These are phyloP conservation scores for Saccharata proteae DNA, from an alignment of 2,329 filamentous ascomycete genomes.

Conservation along the genomic window DNA sequence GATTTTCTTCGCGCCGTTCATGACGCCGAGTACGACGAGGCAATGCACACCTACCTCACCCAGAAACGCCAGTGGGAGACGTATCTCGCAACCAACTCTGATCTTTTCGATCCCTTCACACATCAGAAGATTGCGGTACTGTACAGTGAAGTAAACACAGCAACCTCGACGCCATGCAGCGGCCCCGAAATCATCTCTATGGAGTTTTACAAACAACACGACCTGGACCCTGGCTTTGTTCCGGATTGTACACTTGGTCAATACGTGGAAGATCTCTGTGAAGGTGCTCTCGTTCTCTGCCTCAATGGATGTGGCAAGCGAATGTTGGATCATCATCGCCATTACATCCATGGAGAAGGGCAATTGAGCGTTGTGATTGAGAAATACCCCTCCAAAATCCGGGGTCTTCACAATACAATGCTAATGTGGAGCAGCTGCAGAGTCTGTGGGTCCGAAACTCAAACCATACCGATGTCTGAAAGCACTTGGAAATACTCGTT, in stretches of 20 bases:
- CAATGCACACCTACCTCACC: slow-evolving; percentile 82
- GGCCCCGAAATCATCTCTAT: slow-evolving; percentile 85
- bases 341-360: slow-evolving; percentile 93
- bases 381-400: slow-evolving; percentile 53
- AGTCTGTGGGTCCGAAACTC: slow-evolving; percentile 79
- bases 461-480: slow-evolving; percentile 80
- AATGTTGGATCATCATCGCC: slow-evolving; percentile 87
- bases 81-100: slow-evolving; percentile 76
- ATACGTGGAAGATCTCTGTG: slow-evolving; percentile 84
- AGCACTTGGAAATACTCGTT: slow-evolving; percentile 98
- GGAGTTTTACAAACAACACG: slow-evolving; percentile 86
- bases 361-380: slow-evolving; percentile 87
- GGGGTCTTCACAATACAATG: slow-evolving; percentile 60
- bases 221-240: slow-evolving; percentile 54
- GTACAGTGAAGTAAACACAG: slow-evolving; percentile 86
- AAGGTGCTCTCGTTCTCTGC: slow-evolving; percentile 64
- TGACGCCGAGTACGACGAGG: slow-evolving; percentile 93
- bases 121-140: slow-evolving; percentile 95
- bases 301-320: slow-evolving; percentile 75
- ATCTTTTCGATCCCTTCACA: slow-evolving; percentile 80
- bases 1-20: slow-evolving; percentile 92
- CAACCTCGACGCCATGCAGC: slow-evolving; percentile 83
- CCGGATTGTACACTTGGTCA: slow-evolving; percentile 89
- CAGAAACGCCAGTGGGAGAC: slow-evolving; percentile 95
- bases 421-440: slow-evolving; percentile 98